Percentiles rank a stretch among this genome's conserved stretches.
These are phyloP conservation scores for Phoma sp. DNA, from an alignment of 2,329 filamentous ascomycete genomes.

Conservation along the genomic window DNA sequence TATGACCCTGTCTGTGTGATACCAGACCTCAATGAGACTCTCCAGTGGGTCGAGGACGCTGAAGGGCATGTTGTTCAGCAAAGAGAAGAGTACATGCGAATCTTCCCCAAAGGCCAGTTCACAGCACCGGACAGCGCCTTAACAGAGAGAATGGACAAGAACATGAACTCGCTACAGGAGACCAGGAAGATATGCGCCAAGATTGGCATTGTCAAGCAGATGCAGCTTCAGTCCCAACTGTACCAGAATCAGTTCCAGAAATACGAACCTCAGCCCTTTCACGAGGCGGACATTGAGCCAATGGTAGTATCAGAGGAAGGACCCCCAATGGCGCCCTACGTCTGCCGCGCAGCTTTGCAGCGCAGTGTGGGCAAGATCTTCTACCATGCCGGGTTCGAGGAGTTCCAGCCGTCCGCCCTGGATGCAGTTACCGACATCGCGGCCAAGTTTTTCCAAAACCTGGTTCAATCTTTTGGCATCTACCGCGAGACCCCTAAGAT, in stretches of 20 bases:
- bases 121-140: constrained; percentile 75
- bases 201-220: constrained; percentile 97
- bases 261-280: constrained; percentile 87
- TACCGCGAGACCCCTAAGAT: constrained; percentile 86
- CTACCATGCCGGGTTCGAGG: constrained; percentile 95
- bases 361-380: constrained; percentile 93
- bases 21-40: constrained; percentile 78
- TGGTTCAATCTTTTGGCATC: constrained; percentile 77
- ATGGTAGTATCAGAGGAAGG: constrained; percentile 89
- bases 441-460: constrained; percentile 85
- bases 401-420: constrained; percentile 92
- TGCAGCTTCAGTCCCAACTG: constrained; percentile 97
- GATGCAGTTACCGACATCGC: constrained; percentile 90
- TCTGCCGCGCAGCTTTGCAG: constrained; percentile 83
- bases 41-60: constrained; percentile 88
- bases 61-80: constrained; percentile 90
- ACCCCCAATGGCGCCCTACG: constrained; percentile 81
- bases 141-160: constrained; percentile 81
- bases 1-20: constrained; percentile 88
- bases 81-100: constrained; percentile 79
- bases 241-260: constrained; percentile 99
- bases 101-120: constrained; percentile 79
- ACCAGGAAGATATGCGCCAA: constrained; percentile 95
- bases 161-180: constrained; percentile 94
- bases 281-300: constrained; percentile 85